Conservation (phyloP, 345 rosid species). For the Gossypium arboreum region DNA sequence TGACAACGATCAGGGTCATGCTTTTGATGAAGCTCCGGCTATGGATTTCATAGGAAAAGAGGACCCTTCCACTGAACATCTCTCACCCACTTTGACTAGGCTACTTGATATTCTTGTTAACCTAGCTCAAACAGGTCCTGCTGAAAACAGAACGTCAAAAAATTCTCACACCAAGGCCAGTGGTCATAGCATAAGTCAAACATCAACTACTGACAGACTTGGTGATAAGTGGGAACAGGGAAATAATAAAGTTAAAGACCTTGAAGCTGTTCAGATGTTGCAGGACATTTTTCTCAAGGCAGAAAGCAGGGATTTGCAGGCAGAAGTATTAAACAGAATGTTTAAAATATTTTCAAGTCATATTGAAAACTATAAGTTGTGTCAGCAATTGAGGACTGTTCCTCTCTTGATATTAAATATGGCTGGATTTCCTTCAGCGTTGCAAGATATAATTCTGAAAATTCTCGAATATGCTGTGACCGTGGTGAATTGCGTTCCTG, state of each 20-base stretch:
- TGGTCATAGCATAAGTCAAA: constrained; percentile 58
- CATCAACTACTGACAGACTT: constrained; percentile 52
- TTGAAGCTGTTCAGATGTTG: constrained; percentile 98
- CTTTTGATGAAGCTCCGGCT: constrained; percentile 26
- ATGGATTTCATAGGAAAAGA: constrained; percentile 32
- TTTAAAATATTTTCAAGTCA: constrained; percentile 98
- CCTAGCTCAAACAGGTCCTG: constrained; percentile 87
- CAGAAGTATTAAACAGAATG: constrained; percentile 95
- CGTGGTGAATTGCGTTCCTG: constrained; percentile 96
- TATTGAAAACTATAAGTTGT: constrained; percentile 84
- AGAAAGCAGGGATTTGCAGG: constrained; percentile 72
- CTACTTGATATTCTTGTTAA: constrained; percentile 92
- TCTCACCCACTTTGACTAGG: constrained; percentile 83
- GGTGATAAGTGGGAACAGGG: constrained; percentile 85
- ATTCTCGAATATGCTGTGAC: constrained; percentile 99
- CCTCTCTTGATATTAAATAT: constrained; percentile 94
- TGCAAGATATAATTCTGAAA: constrained; percentile 94
- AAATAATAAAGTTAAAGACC: constrained; percentile 85
- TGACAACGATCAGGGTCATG: constrained; percentile 27
- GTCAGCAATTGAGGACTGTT: constrained; percentile 90
- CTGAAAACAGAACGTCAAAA: constrained; percentile 53
- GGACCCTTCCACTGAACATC: constrained; percentile 44
- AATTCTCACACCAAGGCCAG: constrained; percentile 46
- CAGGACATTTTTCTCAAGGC: constrained; percentile 98
- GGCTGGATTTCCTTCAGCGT: constrained; percentile 85